Evolutionary conservation across 225 moss, liverwort and hornwort genomes (phyloP).

Genomic region (Lunularia cruciata): DNA sequence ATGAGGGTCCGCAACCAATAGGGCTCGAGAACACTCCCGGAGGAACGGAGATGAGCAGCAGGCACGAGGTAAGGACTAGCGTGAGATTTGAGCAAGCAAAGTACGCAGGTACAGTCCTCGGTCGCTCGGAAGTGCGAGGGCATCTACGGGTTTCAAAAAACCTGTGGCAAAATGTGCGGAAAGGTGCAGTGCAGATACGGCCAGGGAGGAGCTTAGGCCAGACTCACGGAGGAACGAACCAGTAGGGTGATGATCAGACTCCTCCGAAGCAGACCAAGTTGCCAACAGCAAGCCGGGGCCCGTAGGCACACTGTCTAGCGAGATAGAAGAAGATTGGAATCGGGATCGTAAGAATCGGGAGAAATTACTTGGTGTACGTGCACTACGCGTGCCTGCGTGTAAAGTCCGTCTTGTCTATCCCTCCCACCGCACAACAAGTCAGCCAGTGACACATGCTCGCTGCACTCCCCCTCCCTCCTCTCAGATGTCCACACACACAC

Average conservation of each 20-base stretch:
- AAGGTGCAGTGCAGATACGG: slow-evolving; percentile 13
- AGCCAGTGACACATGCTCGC: too few species aligned
- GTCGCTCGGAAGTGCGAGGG: slow-evolving; percentile 2
- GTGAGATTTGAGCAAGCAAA: slow-evolving; percentile 14
- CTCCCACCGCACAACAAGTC: slow-evolving; percentile 2
- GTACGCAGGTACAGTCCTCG: slow-evolving; percentile 3
- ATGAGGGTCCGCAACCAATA: background rate
- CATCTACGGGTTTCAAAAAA: background rate
- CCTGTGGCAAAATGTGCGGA: slow-evolving; percentile 2
- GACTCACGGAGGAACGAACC: background rate
- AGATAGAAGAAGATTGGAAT: slow-evolving; percentile 19
- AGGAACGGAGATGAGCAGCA: background rate
- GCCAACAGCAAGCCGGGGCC: background rate
- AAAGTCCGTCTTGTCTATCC: slow-evolving; percentile 4
- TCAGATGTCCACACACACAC: too few species aligned
- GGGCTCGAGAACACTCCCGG: background rate
- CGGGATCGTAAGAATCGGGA: slow-evolving; percentile 21
- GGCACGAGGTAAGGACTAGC: background rate
- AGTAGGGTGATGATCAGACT: slow-evolving; percentile 9
- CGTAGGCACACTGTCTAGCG: slow-evolving; percentile 3
- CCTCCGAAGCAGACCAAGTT: background rate
- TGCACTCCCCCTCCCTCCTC: too few species aligned
- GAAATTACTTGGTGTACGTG: slow-evolving; percentile 15
- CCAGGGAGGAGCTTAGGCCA: slow-evolving; percentile 21
- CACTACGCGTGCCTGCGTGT: slow-evolving; percentile 12